Evolutionary conservation across 2,329 filamentous ascomycete genomes (phyloP), one percentile per base, ranked within the genome.

Genomic region (Tolypocladium cylindrosporum): DNA sequence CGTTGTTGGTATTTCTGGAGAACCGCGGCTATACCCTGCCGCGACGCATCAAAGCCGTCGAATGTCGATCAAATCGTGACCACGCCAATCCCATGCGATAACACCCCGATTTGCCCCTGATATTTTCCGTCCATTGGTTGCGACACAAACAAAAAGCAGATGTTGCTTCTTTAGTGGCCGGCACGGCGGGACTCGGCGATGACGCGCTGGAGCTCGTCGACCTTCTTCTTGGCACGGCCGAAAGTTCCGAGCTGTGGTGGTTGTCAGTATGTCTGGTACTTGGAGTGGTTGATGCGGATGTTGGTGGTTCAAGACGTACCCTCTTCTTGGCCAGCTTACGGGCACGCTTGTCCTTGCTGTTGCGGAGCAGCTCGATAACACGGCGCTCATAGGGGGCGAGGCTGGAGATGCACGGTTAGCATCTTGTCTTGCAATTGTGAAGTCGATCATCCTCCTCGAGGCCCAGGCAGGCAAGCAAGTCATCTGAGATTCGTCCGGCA

Each of bases 321-420:
- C 93, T 88, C 90, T 96, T 97, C 92, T 97, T 97, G 73, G 93
- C 93, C 74, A 97, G 90, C 88, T 97, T 97, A 71, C 93, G 87
- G 73, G 93, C 93, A 80, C 93, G 91, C 90, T 97, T 97, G 82
- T 99, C 94, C 84, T 96, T 95, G 83, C 85, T 88, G 89, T 99
- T 99, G 74, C 94, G 91, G 80, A 99, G 89, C 76, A 99, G 83
- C 86, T 99, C 94, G 76, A 99, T 96, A 71, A 99, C 90, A 75
- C 94, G 91, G 79, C 94, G 93, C 88, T 99, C 94, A 78, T 99
- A 94, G 73, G 90, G 90, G 69, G 90, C 90, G 69, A 94, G 89
- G 74, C 90, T 88, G 61, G 51, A 59, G 54, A 19, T 40, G 51
- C 41, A 21, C 41, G 53, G 67, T 76, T 72, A 75, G 70, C 61